Conservation (phyloP, 495 filamentous ascomycete genomes). For the Podospora fimiseda region DNA sequence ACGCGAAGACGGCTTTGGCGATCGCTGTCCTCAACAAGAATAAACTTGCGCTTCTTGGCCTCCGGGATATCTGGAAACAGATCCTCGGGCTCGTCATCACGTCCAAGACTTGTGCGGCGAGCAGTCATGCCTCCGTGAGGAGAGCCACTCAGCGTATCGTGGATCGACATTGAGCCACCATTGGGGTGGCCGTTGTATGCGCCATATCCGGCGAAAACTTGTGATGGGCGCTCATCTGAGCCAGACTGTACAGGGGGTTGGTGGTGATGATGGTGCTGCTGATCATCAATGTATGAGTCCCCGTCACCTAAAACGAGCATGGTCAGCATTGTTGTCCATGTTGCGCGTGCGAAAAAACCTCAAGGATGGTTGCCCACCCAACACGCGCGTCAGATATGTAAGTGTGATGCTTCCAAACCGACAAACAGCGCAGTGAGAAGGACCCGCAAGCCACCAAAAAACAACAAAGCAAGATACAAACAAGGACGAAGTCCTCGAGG, state of each 20-base stretch:
- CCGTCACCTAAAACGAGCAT: slow-evolving; percentile 39
- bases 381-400: slow-evolving; percentile 18
- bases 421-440: slow-evolving; percentile 20
- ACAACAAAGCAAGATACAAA: slow-evolving; percentile 19
- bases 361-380: background rate
- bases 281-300: slow-evolving; percentile 47
- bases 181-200: slow-evolving; percentile 51
- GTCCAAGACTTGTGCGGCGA: slow-evolving; percentile 12
- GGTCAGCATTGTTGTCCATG: slow-evolving; percentile 18
- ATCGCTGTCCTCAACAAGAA: slow-evolving; percentile 83
- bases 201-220: slow-evolving; percentile 69
- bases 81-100: slow-evolving; percentile 45
- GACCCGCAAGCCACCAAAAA: slow-evolving; percentile 23
- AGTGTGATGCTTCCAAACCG: slow-evolving; percentile 29
- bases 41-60: slow-evolving; percentile 88
- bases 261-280: slow-evolving; percentile 57
- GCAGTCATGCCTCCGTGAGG: slow-evolving; percentile 30
- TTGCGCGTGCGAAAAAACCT: slow-evolving; percentile 1
- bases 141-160: slow-evolving; percentile 55
- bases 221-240: slow-evolving; percentile 63
- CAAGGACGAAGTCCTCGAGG: slow-evolving; percentile 7
- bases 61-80: slow-evolving; percentile 84
- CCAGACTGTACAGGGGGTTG: slow-evolving; percentile 35
- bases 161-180: slow-evolving; percentile 62
- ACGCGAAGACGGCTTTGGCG: slow-evolving; percentile 74